These are phyloP conservation scores for Epichloe sibirici DNA, from an alignment of 2,329 filamentous ascomycete species.

Conservation along the genomic window DNA sequence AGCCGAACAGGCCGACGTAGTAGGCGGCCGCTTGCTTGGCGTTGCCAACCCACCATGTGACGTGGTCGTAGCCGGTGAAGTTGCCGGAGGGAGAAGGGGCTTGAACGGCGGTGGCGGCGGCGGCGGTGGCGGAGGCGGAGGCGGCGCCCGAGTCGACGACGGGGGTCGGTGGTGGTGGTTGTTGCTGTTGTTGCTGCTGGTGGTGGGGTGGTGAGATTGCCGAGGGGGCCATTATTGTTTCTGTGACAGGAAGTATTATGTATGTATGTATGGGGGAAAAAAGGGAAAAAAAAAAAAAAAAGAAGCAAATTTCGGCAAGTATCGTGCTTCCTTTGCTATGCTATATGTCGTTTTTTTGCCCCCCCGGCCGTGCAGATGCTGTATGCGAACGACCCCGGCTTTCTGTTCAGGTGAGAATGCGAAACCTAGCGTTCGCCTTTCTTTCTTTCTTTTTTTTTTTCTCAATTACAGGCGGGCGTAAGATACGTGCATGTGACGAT, in stretches of 20 bases:
- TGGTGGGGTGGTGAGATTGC: slow-evolving; percentile 34
- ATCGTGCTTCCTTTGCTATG: too few relatives aligned
- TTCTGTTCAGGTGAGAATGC: too few relatives aligned
- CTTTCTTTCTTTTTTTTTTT: neutral
- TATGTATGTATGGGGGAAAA: too few relatives aligned
- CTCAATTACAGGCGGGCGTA: too few relatives aligned
- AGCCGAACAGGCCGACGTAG: slow-evolving; percentile 80
- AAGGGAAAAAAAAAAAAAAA: too few relatives aligned
- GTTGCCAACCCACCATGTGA: slow-evolving; percentile 95
- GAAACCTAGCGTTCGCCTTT: too few relatives aligned
- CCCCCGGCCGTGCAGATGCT: too few relatives aligned
- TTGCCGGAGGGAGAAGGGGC: slow-evolving; percentile 28
- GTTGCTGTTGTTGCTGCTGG: slow-evolving; percentile 22
- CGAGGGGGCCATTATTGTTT: slow-evolving; percentile 43
- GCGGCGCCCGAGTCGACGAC: slow-evolving; percentile 25
- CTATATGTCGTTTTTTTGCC: too few relatives aligned
- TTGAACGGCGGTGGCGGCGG: slow-evolving; percentile 13
- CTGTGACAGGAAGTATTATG: neutral
- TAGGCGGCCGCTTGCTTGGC: slow-evolving; percentile 89
- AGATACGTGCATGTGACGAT: too few relatives aligned
- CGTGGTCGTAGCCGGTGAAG: slow-evolving; percentile 82
- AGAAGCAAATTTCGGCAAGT: too few relatives aligned
- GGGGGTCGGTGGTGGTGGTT: slow-evolving; percentile 24
- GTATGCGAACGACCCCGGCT: too few relatives aligned
- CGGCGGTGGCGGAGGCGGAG: too few relatives aligned